Conservation (phyloP, 2,329 filamentous ascomycete species). For the Epichloe glyceriae region DNA sequence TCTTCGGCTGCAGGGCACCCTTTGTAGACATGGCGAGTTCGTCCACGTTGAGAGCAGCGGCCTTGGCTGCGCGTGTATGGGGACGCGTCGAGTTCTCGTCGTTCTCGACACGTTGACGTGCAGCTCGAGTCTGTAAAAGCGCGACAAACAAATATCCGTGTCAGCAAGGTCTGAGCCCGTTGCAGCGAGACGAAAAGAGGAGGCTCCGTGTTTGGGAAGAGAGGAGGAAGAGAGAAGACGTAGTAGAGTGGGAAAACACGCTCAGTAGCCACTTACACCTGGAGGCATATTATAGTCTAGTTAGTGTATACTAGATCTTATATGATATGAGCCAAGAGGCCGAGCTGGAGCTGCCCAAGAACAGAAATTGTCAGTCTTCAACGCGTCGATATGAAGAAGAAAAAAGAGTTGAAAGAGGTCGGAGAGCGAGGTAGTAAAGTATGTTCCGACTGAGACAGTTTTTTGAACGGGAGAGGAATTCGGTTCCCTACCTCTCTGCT, state of each 20-base stretch:
- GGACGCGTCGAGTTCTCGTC: constrained; percentile 80
- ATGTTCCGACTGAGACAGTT: constrained; percentile 18
- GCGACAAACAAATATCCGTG: not conserved
- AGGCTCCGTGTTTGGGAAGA: not conserved
- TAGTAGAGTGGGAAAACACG: not conserved
- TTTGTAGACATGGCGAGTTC: constrained; percentile 44
- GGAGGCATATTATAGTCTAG: constrained; percentile 22
- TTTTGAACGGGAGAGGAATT: constrained; percentile 15
- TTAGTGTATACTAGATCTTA: constrained; percentile 10
- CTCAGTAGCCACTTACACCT: constrained; percentile 15
- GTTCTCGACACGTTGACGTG: constrained; percentile 73
- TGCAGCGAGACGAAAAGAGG: constrained; percentile 11
- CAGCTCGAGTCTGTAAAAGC: constrained; percentile 45
- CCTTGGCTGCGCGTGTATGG: constrained; percentile 86
- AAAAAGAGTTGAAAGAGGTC: constrained; percentile 2
- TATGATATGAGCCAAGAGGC: constrained; percentile 8
- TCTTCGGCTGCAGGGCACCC: constrained; percentile 60
- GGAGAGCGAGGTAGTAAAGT: constrained; percentile 8
- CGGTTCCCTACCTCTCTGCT: constrained; percentile 24
- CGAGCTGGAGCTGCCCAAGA: constrained; percentile 5
- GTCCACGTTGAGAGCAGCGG: constrained; percentile 58
- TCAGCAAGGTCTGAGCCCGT: constrained; percentile 6
- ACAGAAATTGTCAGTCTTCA: constrained; percentile 8
- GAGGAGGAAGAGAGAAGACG: not conserved
- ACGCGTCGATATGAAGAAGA: constrained; percentile 9